A percentile compares a stretch with the other conserved stretches of the same genome.
These are phyloP conservation scores for Passalora sequoiae DNA, from an alignment of 2,329 filamentous ascomycete genomes.

Conservation along the genomic window DNA sequence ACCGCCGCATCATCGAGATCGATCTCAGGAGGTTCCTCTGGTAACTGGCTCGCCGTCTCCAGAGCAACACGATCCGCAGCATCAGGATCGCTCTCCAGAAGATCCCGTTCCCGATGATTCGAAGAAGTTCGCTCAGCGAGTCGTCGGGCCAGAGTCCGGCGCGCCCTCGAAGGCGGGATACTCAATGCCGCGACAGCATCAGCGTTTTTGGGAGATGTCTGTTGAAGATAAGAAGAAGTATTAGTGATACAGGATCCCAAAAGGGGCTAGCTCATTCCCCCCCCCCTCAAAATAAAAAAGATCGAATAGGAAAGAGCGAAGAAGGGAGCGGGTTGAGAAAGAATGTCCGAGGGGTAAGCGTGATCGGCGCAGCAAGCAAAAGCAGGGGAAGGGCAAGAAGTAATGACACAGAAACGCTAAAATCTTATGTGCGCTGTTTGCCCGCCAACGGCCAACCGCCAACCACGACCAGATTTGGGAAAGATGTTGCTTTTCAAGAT, in stretches of 20 bases:
- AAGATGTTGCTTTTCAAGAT: no score
- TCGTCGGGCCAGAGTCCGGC: conserved; percentile 83
- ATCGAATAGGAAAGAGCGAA: no score
- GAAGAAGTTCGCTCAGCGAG: conserved; percentile 57
- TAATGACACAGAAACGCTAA: background rate
- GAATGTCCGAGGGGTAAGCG: background rate
- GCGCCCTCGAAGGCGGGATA: conserved; percentile 77
- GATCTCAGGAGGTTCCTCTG: conserved; percentile 26
- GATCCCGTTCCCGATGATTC: conserved; percentile 28
- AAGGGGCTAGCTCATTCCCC: no score
- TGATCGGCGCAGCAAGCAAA: background rate
- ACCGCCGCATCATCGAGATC: conserved; percentile 11
- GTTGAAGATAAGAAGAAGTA: no score
- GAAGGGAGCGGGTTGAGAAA: no score
- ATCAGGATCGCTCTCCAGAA: conserved; percentile 30
- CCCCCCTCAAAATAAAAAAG: no score
- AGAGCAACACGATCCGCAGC: conserved; percentile 30
- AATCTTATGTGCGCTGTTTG: background rate
- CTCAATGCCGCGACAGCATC: conserved; percentile 69
- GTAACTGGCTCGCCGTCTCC: conserved; percentile 28
- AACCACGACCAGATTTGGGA: no score
- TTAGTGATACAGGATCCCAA: no score
- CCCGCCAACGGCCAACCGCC: background rate
- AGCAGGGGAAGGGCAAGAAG: no score
- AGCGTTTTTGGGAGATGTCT: conserved; percentile 24